These are phyloP conservation scores for Psilocybe tampanensis DNA, from an alignment of 768 basidiomycete genomes.

Conservation along the genomic window DNA sequence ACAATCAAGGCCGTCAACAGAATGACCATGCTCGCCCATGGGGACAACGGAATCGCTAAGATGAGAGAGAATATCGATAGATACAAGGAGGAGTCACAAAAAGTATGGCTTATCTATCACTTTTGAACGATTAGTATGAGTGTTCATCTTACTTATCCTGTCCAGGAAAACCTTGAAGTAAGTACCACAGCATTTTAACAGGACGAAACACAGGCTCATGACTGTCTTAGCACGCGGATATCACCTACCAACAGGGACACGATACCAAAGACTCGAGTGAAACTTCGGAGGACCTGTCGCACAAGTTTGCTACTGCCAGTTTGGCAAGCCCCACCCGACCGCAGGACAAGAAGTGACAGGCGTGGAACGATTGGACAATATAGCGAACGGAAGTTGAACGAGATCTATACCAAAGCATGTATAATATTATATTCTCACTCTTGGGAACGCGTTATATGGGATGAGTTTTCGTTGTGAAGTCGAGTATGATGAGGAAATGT, in stretches of 20 bases:
- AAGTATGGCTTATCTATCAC: constrained; percentile 23
- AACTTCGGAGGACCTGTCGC: constrained; percentile 29
- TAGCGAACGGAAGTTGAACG: too few species aligned
- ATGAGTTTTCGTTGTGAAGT: too few species aligned
- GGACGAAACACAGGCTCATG: constrained; percentile 10
- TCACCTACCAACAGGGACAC: constrained; percentile 53
- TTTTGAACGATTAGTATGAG: neutral
- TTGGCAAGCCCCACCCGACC: constrained; percentile 11
- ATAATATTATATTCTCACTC: too few species aligned
- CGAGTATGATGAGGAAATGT: too few species aligned
- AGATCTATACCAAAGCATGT: too few species aligned
- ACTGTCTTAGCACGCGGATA: constrained; percentile 37
- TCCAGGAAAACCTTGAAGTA: constrained; percentile 25
- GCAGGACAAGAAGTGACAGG: neutral
- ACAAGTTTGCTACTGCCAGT: constrained; percentile 32
- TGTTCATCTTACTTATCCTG: neutral
- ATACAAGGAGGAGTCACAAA: constrained; percentile 83
- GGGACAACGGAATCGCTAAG: constrained; percentile 46
- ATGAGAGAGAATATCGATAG: constrained; percentile 61
- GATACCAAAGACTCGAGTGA: constrained; percentile 25
- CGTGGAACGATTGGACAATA: neutral
- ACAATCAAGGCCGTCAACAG: constrained; percentile 86
- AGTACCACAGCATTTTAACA: neutral
- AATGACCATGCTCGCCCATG: constrained; percentile 61
- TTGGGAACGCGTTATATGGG: too few species aligned